Base-by-base conservation (phyloP, 164 flowering plant genomes). In the Paratinospora sagittata region DNA sequence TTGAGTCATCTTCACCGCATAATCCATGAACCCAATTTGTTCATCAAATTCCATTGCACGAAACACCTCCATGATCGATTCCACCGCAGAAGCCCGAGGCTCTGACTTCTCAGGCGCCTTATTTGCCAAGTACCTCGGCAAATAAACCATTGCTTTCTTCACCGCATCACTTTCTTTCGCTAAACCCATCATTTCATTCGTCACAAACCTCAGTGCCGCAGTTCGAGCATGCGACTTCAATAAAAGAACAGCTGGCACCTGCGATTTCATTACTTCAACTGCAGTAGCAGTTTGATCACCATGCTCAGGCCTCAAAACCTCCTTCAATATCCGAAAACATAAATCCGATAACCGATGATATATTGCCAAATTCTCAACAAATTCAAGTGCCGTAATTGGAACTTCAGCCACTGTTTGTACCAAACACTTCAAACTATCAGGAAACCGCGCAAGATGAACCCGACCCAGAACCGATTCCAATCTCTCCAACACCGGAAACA, bases 101-200 rank as follows among this genome's bases (percentile, higher is more conserved):
- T 95, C 99, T 24, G 97, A 84, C 81, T 80, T 93, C 82, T 93
- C 99, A 0, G 95, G 98, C 0, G 99, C 94, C 79, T 87, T 91
- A 19, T 78, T 78, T 5, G 71, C 85, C 79, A 91, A 76, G 72
- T 82, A 91, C 83, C 87, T 84, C 0, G 95, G 97, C 34, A 95
- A 73, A 75, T 86, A 87, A 34, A 85, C 85, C 17, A 90, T 65
- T 0, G 90, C 90, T 66, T 86, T 91, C 79, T 72, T 89, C 17
- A 91, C 81, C 13, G 69, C 91, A 33, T 71, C 80, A 49, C 72
- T 84, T 13, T 73, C 76, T 73, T 78, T 79, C 0, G 87, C 84
- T 63, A 78, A 14, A 13, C 61, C 77, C 76, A 79, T 72, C 84
- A 95, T 81, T 47, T 64, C 43, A 37, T 69, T 55, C 19, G 76